Base-by-base conservation (phyloP, 352 stramenopile species). In the Aphanomyces invadans region DNA sequence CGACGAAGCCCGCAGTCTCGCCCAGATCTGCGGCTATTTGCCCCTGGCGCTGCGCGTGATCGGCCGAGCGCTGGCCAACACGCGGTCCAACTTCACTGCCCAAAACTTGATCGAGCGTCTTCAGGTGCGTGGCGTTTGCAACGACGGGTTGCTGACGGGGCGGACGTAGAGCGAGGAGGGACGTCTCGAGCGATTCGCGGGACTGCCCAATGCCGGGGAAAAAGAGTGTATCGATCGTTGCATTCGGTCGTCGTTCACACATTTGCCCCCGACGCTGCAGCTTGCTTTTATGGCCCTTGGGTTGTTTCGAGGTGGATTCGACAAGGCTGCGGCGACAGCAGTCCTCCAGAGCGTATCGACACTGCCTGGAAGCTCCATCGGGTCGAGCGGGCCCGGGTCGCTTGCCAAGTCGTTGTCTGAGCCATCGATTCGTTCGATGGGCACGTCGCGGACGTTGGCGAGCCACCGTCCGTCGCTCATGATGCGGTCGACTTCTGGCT, bases 81-180 rank as follows among this genome's bases (percentile, higher is more conserved):
- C 80, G n/a, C 71, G 83, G 39, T 82, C 81, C 54, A 89, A 78
- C 45, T 69, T 90, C 12, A 87, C 79, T 19, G 80, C 83, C 25
- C 80, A 92, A 31, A 79, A 87, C 31, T 88, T 92, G 79, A 90
- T 92, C 49, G 78, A 89, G 48, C 87, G 87, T 33, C 73, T 92
- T 15, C 80, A 90, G 73, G 81, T 77, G 28, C n/a, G n/a, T n/a
- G n/a, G n/a, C n/a, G n/a, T n/a, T n/a, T n/a, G n/a, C n/a, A n/a
- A n/a, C n/a, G n/a, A n/a, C n/a, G n/a, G n/a, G n/a, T n/a, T n/a
- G n/a, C n/a, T n/a, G n/a, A n/a, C n/a, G n/a, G n/a, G n/a, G n/a
- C n/a, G n/a, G n/a, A n/a, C n/a, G n/a, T n/a, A 91, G 77, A 70
- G 76, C 45, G 78, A 89, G 61, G 81, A 89, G 19, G 68, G 81